Base-by-base conservation (phyloP, 2,329 filamentous ascomycete genomes). In the Penicillium sp. region DNA sequence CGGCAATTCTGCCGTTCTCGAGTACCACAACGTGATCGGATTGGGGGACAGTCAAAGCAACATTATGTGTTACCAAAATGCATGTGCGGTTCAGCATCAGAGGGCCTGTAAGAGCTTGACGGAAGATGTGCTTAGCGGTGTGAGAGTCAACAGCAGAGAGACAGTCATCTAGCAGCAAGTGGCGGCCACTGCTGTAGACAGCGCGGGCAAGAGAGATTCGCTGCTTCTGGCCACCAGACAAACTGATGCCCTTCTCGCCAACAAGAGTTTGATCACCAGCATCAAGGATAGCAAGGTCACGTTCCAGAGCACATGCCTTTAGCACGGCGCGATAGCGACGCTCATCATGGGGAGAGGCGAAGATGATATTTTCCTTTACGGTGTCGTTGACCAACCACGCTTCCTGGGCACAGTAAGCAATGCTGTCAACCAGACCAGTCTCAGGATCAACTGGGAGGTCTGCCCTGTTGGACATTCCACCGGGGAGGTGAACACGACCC, bases 101-200 rank as follows among this genome's bases (percentile, higher is more conserved):
- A 6, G 90, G 89, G 2, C 94, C 94, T 64, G 87, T 87, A 60
- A 99, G 87, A 56, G 92, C 96, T 73, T 96, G 89, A 69, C 88
- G 89, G 75, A 97, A 97, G 62, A 99, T 97, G 87, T 95, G 97
- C 72, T 97, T 95, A 2, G 92, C 92, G 0, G 94, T 97, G 66
- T 99, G 94, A 4, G 94, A 95, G 72, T 99, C 94, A 34, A 99
- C 94, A 29, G 94, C 94, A 68, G 92, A 97, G 41, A 99, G 81
- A 60, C 95, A 96, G 72, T 99, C 94, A 68, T 99, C 94, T 47
- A 99, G 81, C 12, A 99, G 82, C 16, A 99, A 77, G 72, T 97
- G 93, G 50, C 87, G 88, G 6, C 92, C 95, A 73, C 91, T 93
- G 61, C 91, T 96, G 75, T 99, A 99, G n/a, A 99, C 82, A 1